Conservation (phyloP, 352 stramenopile genomes). For the Lagenidium sp. region DNA sequence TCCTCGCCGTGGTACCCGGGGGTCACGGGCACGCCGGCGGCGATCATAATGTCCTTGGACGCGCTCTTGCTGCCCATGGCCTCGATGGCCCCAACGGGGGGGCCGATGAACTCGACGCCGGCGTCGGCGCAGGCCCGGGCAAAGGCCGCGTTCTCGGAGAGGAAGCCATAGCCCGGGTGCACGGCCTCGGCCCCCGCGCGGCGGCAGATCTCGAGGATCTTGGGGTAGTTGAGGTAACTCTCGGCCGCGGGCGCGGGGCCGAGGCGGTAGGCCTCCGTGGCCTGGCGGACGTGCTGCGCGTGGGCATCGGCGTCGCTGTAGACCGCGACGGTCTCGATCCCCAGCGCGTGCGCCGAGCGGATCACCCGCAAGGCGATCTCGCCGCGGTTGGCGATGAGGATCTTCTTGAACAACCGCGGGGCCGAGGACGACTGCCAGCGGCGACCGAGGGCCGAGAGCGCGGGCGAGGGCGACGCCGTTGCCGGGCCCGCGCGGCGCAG, state of each 20-base stretch:
- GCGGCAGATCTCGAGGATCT: slow-evolving; percentile 90
- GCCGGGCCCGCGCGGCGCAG: no score
- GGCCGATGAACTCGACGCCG: slow-evolving; percentile 94
- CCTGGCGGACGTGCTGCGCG: slow-evolving; percentile 96
- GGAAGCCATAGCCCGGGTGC: slow-evolving; percentile 97
- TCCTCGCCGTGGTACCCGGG: slow-evolving; percentile 89
- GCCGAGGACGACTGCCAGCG: no score
- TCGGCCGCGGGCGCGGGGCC: slow-evolving; percentile 89
- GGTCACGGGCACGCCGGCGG: slow-evolving; percentile 84
- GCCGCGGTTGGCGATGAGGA: slow-evolving; percentile 97
- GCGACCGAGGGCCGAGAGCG: no score
- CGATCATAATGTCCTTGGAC: slow-evolving; percentile 83
- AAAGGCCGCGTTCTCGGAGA: slow-evolving; percentile 95
- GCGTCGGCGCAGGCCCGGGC: slow-evolving; percentile 86
- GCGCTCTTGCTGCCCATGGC: slow-evolving; percentile 88
- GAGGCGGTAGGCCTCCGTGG: slow-evolving; percentile 94
- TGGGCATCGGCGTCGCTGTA: slow-evolving; percentile 93
- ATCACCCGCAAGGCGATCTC: slow-evolving; percentile 98
- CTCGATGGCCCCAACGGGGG: slow-evolving; percentile 89
- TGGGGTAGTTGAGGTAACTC: slow-evolving; percentile 96
- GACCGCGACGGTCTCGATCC: slow-evolving; percentile 86
- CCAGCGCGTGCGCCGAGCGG: slow-evolving; percentile 91
- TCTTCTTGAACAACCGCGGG: slow-evolving; percentile 74
- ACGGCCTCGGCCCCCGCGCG: slow-evolving; percentile 92
- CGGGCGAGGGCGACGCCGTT: no score